These are phyloP conservation scores for Fusarium buxicola DNA, from an alignment of 2,329 filamentous ascomycete genomes.

Conservation along the genomic window DNA sequence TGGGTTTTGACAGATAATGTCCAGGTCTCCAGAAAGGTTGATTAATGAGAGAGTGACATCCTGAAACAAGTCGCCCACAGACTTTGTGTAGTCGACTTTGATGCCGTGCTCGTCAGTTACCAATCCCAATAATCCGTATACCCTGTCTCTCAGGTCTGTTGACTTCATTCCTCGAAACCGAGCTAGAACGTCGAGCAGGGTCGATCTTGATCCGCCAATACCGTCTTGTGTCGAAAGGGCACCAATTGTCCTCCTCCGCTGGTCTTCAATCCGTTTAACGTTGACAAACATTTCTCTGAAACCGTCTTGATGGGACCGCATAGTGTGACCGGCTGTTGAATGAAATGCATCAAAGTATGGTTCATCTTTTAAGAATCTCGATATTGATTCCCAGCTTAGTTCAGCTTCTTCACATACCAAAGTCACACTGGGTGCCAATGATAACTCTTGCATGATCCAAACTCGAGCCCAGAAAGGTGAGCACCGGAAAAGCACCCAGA, in stretches of 20 bases:
- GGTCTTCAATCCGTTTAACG: conserved; percentile 24
- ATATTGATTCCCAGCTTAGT: conserved; percentile 7
- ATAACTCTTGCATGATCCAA: conserved; percentile 33
- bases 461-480: conserved; percentile 10
- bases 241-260: conserved; percentile 3
- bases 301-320: accelerated
- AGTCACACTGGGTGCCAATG: conserved; percentile 1
- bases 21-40: conserved; percentile 9
- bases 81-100: conserved; percentile 6
- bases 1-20: conserved; percentile 27
- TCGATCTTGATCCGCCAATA: background rate
- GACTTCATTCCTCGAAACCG: conserved; percentile 17
- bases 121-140: conserved; percentile 19
- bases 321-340: background rate
- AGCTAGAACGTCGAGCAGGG: conserved; percentile 10
- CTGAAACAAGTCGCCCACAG: background rate
- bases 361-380: conserved; percentile 16
- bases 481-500: background rate
- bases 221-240: background rate
- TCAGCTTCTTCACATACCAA: conserved; percentile 9
- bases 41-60: conserved; percentile 5
- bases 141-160: conserved; percentile 13
- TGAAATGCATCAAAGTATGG: conserved; percentile 30
- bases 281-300: conserved; percentile 6
- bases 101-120: conserved; percentile 24